Percentiles rank a stretch among this genome's conserved stretches.
phyloP scores from a whole-genome alignment of 2,329 filamentous ascomycete genomes.

The Talaromyces verruculosus region DNA sequence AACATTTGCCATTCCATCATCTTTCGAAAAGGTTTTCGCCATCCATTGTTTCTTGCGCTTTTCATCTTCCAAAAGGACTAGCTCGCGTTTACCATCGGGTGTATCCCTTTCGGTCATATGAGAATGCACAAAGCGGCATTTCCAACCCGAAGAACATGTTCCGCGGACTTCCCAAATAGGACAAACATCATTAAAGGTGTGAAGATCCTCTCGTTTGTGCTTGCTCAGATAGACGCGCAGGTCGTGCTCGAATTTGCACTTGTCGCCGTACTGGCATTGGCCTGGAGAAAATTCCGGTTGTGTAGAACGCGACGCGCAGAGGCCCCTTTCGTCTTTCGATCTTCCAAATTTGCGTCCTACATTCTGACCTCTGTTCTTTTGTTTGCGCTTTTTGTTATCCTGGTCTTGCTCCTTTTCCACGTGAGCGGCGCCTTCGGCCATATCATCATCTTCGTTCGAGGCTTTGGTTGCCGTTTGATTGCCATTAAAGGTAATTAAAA shows the following conservation, averaged over 20 bases:
- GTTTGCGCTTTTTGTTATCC: conserved; percentile 51
- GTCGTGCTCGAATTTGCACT: conserved; percentile 80
- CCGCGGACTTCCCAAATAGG: conserved; percentile 77
- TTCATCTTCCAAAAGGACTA: conserved; percentile 66
- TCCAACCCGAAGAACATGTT: conserved; percentile 82
- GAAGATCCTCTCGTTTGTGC: conserved; percentile 76
- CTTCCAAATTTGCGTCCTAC: conserved; percentile 76
- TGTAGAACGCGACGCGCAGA: conserved; percentile 73
- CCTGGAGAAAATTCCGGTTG: conserved; percentile 76
- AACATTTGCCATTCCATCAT: conserved; percentile 72
- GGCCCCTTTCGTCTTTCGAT: conserved; percentile 71
- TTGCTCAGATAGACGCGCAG: conserved; percentile 80
- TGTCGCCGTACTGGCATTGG: conserved; percentile 73
- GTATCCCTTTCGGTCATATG: conserved; percentile 79
- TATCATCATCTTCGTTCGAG: conserved; percentile 52
- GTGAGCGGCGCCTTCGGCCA: conserved; percentile 57
- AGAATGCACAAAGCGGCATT: conserved; percentile 84
- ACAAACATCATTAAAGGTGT: conserved; percentile 73
- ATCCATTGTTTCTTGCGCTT: conserved; percentile 45
- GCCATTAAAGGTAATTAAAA: conserved; percentile 35
- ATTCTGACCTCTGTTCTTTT: conserved; percentile 72
- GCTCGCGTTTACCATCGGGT: conserved; percentile 78
- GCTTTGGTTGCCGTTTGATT: conserved; percentile 29
- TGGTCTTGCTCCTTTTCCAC: conserved; percentile 38
- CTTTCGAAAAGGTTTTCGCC: conserved; percentile 30